Evolutionary conservation across 2,329 filamentous ascomycete species (phyloP), one percentile per base, ranked within the genome.

Genomic region (Alternaria burnsii): DNA sequence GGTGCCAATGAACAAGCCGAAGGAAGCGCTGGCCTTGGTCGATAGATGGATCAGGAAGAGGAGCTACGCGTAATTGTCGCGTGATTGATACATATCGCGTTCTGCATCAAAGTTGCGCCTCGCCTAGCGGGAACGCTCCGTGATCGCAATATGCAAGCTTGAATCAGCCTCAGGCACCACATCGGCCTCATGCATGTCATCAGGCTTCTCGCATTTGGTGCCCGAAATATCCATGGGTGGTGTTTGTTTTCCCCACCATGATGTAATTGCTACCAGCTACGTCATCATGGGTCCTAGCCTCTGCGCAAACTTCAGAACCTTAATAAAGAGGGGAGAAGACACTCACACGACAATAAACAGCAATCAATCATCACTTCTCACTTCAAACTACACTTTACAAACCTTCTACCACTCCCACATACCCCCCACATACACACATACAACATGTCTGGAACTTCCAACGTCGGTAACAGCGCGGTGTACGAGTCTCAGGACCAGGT

Each of bases 401-500:
- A 14, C 18, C 42, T 34, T 41, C 18, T 18, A 52, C 26, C n/a
- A 34, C 41, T 41, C 36, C 12, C 26, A 48, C 22, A 12, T 20
- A 40, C 16, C 50, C 56, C 46, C 34, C 22, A 57, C 26, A 56
- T 26, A 55, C 22, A 36, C 53, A 47, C 26, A 50, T 20, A 58
- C 68, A 83, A 56, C 69, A 84, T 86, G 83, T 82, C 81, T 70
- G 81, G 81, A 71, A 81, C 78, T 57, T 91, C 90, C 59, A 90
- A 83, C 75, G 90, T 94, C 75, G 92, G 91, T 69, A 84, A 82
- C 76, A 72, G 80, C 65, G 77, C 80, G 62, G 81, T 92, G 76
- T 94, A 95, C 81, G 90, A 94, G 81, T 89, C 85, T 58, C 89
- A 88, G 59, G 91, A 95, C 80, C 91, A 95, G 79, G 86, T 87